Percentiles rank a stretch among this genome's conserved stretches.
These are phyloP conservation scores for Drechmeria coniospora DNA, from an alignment of 2,329 filamentous ascomycete species.

Conservation along the genomic window DNA sequence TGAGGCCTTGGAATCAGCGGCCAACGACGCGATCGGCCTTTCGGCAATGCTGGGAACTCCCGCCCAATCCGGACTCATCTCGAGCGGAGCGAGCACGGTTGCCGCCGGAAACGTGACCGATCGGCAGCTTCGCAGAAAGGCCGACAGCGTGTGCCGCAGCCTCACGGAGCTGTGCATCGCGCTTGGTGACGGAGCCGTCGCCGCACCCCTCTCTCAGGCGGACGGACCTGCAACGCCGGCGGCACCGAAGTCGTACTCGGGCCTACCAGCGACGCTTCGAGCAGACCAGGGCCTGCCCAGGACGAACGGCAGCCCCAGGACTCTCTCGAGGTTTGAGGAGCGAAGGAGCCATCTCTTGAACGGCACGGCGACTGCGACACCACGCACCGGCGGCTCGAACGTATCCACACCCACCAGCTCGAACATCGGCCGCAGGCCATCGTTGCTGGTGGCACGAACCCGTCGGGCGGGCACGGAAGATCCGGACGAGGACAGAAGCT, in stretches of 20 bases:
- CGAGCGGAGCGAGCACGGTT: constrained; percentile 48
- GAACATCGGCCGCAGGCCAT: constrained; percentile 30
- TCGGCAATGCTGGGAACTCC: constrained; percentile 62
- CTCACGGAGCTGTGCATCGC: constrained; percentile 86
- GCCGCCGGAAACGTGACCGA: constrained; percentile 48
- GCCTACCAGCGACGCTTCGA: constrained; percentile 22
- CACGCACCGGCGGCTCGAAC: constrained; percentile 23
- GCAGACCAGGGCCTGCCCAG: constrained; percentile 23
- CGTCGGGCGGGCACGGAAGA: constrained; percentile 35
- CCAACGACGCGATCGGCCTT: constrained; percentile 65
- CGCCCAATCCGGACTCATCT: constrained; percentile 53
- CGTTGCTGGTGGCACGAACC: constrained; percentile 29
- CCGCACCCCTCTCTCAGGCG: constrained; percentile 11
- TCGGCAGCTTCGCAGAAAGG: constrained; percentile 74
- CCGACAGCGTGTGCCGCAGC: constrained; percentile 82
- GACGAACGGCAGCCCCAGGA: constrained; percentile 28
- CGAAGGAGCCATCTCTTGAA: constrained; percentile 31
- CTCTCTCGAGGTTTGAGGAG: constrained; percentile 37
- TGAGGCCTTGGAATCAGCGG: constrained; percentile 63
- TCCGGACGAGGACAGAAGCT: constrained; percentile 32
- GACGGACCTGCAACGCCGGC: constrained; percentile 27
- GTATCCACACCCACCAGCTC: constrained; percentile 25
- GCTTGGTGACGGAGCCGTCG: too few relatives aligned
- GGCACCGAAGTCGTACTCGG: constrained; percentile 23
- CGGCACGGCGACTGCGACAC: constrained; percentile 27